phyloP scores from a whole-genome alignment of 108 stramenopile species.

The Hondaea fermentalgiana region DNA sequence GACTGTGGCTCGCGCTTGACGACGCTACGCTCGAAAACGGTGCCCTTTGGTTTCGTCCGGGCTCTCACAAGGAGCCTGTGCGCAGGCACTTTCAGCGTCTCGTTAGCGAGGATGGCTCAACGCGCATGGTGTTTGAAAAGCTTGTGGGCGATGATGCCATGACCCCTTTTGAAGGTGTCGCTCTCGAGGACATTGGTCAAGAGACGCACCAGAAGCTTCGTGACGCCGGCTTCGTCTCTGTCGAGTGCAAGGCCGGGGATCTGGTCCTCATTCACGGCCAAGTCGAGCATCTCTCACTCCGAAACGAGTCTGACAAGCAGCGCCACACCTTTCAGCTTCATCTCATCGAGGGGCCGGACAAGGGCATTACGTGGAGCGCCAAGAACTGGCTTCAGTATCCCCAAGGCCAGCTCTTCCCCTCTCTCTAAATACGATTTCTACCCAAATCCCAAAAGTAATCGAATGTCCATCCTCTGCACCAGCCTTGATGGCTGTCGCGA shows the following conservation, averaged over 20 bases:
- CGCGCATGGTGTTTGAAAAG: conserved; percentile 39
- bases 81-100: conserved; percentile 29
- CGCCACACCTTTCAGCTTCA: conserved; percentile 87
- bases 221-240: conserved; percentile 64
- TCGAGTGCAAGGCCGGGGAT: conserved; percentile 76
- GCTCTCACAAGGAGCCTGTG: conserved; percentile 64
- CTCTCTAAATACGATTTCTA: neutral
- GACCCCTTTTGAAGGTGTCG: conserved; percentile 59
- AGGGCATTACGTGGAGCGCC: conserved; percentile 63
- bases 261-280: conserved; percentile 68
- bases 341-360: conserved; percentile 65
- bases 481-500: too few relatives aligned
- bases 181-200: conserved; percentile 46
- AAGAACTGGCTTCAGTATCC: conserved; percentile 86
- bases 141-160: conserved; percentile 22
- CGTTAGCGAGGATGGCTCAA: conserved; percentile 43
- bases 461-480: too few relatives aligned
- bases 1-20: conserved; percentile 84
- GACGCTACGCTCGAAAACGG: conserved; percentile 81
- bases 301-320: conserved; percentile 55
- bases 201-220: conserved; percentile 43
- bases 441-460: too few relatives aligned
- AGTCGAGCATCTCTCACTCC: conserved; percentile 77
- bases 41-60: conserved; percentile 79
- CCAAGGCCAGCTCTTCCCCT: conserved; percentile 33